Evolutionary conservation across 257 asterid species (phyloP).

Genomic region (Plantago elongata): DNA sequence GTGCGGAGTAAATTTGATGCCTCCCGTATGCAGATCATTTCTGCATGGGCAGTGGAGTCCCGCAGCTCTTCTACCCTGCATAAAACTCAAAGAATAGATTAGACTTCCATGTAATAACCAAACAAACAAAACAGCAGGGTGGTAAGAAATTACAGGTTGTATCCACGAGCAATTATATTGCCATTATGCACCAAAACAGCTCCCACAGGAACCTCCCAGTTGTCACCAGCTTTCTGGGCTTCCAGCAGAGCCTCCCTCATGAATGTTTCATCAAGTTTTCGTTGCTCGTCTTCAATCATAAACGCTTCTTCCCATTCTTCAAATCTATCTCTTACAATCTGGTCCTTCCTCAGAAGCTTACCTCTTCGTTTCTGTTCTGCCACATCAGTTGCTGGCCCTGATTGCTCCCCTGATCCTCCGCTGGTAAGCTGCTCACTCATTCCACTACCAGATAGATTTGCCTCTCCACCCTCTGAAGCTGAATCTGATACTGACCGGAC

Average conservation of each 20-base stretch:
- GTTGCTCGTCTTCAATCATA: constrained; percentile 60
- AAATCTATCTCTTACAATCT: constrained; percentile 57
- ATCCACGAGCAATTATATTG: constrained; percentile 91
- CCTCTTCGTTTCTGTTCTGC: constrained; percentile 35
- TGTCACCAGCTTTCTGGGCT: constrained; percentile 89
- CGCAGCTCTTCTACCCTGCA: constrained; percentile 93
- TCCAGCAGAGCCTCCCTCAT: constrained; percentile 93
- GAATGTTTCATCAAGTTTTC: constrained; percentile 72
- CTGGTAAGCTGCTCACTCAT: constrained; percentile 27
- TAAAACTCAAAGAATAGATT: constrained; percentile 8
- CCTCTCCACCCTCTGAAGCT: constrained; percentile 29
- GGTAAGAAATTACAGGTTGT: constrained; percentile 69
- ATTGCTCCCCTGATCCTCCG: constrained; percentile 28
- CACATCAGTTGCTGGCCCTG: constrained; percentile 30
- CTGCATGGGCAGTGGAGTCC: constrained; percentile 98
- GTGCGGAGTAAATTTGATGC: constrained; percentile 72
- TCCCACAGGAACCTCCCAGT: constrained; percentile 99
- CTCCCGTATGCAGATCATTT: constrained; percentile 89
- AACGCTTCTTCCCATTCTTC: constrained; percentile 96
- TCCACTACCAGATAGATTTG: constrained; percentile 37
- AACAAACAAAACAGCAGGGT: constrained; percentile 8
- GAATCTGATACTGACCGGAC: constrained; percentile 8
- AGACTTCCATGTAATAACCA: constrained; percentile 11
- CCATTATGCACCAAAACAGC: constrained; percentile 89
- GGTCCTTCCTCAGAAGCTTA: constrained; percentile 63